phyloP scores from a whole-genome alignment of 2,329 filamentous ascomycete genomes.

The Fusarium oligoseptatum region DNA sequence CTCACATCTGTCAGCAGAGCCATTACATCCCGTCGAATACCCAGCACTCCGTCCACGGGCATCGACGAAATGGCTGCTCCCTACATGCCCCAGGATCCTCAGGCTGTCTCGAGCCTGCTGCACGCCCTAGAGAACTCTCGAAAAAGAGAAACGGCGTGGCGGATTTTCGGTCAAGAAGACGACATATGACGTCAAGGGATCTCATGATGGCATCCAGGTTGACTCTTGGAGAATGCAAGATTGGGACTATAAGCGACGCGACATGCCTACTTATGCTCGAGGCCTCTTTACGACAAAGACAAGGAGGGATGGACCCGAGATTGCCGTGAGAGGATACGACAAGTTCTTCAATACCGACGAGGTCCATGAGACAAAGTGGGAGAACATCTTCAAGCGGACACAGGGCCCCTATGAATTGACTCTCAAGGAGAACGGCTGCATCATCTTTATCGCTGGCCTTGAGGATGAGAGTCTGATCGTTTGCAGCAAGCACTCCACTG shows the following conservation, averaged over 20 bases:
- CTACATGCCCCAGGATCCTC: slow-evolving; percentile 76
- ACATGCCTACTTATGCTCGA: slow-evolving; percentile 91
- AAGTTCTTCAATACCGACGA: slow-evolving; percentile 98
- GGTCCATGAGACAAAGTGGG: slow-evolving; percentile 85
- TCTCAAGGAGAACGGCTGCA: slow-evolving; percentile 99
- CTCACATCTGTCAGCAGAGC: slow-evolving; percentile 25
- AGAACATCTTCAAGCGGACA: slow-evolving; percentile 80
- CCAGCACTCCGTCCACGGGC: neutral
- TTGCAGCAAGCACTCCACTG: slow-evolving; percentile 99
- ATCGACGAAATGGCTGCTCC: slow-evolving; percentile 59
- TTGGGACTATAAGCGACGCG: slow-evolving; percentile 91
- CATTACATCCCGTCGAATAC: neutral
- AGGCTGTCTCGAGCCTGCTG: slow-evolving; percentile 76
- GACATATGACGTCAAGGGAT: slow-evolving; percentile 77
- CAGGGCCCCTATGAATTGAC: slow-evolving; percentile 93
- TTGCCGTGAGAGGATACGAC: slow-evolving; percentile 92
- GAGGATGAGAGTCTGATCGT: slow-evolving; percentile 91
- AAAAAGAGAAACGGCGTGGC: slow-evolving; percentile 69
- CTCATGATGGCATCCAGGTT: slow-evolving; percentile 75
- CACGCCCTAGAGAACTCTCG: slow-evolving; percentile 69
- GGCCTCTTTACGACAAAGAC: slow-evolving; percentile 91
- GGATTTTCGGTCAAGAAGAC: slow-evolving; percentile 83
- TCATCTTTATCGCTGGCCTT: slow-evolving; percentile 95
- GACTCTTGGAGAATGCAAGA: slow-evolving; percentile 95
- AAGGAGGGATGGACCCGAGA: slow-evolving; percentile 76